Percentiles rank a stretch among this genome's conserved stretches.
phyloP scores from a whole-genome alignment of 495 filamentous ascomycete genomes.

The Copromyces sp. region DNA sequence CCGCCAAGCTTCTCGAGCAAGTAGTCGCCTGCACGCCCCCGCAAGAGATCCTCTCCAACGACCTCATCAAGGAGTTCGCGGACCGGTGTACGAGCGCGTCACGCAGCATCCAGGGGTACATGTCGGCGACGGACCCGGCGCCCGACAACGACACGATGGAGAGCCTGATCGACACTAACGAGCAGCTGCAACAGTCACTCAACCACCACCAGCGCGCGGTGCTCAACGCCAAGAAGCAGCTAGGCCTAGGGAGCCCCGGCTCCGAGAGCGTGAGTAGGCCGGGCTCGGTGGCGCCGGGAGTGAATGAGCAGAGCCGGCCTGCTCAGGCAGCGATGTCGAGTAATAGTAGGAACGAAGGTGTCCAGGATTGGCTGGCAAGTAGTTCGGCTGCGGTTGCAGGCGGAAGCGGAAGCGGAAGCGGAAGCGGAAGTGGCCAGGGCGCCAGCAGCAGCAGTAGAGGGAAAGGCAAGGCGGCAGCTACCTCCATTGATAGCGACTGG shows the following conservation, averaged over 20 bases:
- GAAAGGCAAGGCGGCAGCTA: slow-evolving; percentile 33
- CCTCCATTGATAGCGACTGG: slow-evolving; percentile 10
- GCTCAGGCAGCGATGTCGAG: not conserved
- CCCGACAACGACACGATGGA: slow-evolving; percentile 88
- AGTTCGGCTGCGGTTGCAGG: slow-evolving; percentile 5
- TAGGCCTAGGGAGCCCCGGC: slow-evolving; percentile 12
- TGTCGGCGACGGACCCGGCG: slow-evolving; percentile 61
- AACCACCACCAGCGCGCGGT: slow-evolving; percentile 74
- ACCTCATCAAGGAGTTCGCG: slow-evolving; percentile 84
- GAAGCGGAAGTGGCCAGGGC: not conserved
- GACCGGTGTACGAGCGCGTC: slow-evolving; percentile 76
- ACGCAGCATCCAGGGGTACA: slow-evolving; percentile 72
- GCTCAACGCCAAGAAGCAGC: slow-evolving; percentile 55
- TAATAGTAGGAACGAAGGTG: not conserved
- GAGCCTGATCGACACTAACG: slow-evolving; percentile 89
- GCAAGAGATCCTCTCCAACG: slow-evolving; percentile 63
- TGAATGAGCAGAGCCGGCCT: slow-evolving; percentile 14
- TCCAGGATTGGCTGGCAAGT: slow-evolving; percentile 4
- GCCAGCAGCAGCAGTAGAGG: slow-evolving; percentile 16
- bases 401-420: not conserved
- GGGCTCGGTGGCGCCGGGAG: slow-evolving; percentile 10
- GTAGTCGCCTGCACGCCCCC: slow-evolving; percentile 75
- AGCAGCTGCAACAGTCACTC: slow-evolving; percentile 66
- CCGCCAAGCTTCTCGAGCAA: slow-evolving; percentile 82
- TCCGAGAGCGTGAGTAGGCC: slow-evolving; percentile 10